These are phyloP conservation scores for Colletotrichum sp. DNA, from an alignment of 2,329 filamentous ascomycete genomes.

Conservation along the genomic window DNA sequence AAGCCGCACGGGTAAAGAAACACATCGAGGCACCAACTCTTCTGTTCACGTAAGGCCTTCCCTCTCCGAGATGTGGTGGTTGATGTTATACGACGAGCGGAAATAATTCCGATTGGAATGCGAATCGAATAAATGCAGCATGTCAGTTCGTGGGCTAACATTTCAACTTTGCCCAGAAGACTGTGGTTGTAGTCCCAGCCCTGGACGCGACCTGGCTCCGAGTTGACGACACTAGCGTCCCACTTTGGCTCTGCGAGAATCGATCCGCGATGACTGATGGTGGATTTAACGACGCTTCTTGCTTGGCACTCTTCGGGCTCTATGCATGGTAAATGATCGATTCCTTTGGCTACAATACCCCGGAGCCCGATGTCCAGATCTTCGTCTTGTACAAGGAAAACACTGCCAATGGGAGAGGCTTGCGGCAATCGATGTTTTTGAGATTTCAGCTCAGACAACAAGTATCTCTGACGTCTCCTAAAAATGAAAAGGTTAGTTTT, in stretches of 20 bases:
- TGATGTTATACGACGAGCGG: background rate
- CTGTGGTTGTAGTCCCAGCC: background rate
- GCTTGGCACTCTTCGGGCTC: background rate
- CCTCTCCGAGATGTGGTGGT: background rate
- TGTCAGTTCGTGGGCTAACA: background rate
- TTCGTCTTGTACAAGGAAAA: background rate
- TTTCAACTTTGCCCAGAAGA: background rate
- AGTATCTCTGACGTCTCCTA: background rate
- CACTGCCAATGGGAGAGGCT: background rate
- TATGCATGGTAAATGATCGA: background rate
- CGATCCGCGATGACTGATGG: background rate
- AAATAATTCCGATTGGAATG: background rate
- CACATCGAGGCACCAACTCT: background rate
- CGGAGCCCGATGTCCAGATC: background rate
- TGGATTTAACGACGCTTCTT: background rate
- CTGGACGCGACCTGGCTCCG: background rate
- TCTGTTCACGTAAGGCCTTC: background rate
- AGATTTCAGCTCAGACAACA: background rate
- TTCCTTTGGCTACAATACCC: background rate
- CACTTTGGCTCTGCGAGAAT: background rate
- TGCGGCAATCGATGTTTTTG: background rate
- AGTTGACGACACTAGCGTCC: background rate
- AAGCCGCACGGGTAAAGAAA: background rate
- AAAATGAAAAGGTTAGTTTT: fast-evolving
- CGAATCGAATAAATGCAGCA: background rate